Percentiles rank a stretch among this genome's conserved stretches.
These are phyloP conservation scores for Aspergillus fumigatiaffinis DNA, from an alignment of 2,329 filamentous ascomycete species.

Conservation along the genomic window DNA sequence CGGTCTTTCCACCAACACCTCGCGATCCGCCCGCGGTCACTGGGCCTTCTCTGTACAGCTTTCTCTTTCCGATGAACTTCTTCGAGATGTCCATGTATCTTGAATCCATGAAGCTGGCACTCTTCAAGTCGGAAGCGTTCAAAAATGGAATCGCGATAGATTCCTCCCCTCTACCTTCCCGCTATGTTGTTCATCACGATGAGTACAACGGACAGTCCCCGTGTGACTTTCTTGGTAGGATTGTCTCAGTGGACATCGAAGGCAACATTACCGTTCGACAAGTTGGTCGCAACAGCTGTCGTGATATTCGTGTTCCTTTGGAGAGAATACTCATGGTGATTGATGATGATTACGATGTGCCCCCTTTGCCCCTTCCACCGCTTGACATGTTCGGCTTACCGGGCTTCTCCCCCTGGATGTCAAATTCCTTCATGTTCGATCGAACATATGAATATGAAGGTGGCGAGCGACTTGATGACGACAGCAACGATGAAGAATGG, in stretches of 20 bases:
- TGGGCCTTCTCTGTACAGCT: conserved; percentile 14
- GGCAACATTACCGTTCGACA: conserved; percentile 53
- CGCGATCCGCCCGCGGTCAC: not conserved
- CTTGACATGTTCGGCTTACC: not conserved
- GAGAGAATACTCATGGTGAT: conserved; percentile 49
- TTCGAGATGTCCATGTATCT: conserved; percentile 11
- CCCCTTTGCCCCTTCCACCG: not conserved
- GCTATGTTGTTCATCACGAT: conserved; percentile 16
- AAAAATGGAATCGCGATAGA: conserved; percentile 14
- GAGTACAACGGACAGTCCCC: conserved; percentile 4
- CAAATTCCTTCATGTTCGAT: conserved; percentile 2
- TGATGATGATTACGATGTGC: conserved; percentile 21
- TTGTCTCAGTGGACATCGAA: conserved; percentile 52
- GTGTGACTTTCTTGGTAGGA: conserved; percentile 54
- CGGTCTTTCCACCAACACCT: conserved; percentile 1
- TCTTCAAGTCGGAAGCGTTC: conserved; percentile 20
- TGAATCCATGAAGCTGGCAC: conserved; percentile 12
- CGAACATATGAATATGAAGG: conserved; percentile 28
- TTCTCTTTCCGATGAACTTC: conserved; percentile 11
- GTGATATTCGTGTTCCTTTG: conserved; percentile 47
- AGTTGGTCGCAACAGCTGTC: conserved; percentile 45
- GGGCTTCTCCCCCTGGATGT: not conserved
- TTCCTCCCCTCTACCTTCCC: conserved; percentile 10
- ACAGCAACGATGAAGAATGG: conserved; percentile 41
- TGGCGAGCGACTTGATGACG: conserved; percentile 39